Conservation (phyloP, 768 basidiomycete genomes). For the Mrakia frigida region DNA sequence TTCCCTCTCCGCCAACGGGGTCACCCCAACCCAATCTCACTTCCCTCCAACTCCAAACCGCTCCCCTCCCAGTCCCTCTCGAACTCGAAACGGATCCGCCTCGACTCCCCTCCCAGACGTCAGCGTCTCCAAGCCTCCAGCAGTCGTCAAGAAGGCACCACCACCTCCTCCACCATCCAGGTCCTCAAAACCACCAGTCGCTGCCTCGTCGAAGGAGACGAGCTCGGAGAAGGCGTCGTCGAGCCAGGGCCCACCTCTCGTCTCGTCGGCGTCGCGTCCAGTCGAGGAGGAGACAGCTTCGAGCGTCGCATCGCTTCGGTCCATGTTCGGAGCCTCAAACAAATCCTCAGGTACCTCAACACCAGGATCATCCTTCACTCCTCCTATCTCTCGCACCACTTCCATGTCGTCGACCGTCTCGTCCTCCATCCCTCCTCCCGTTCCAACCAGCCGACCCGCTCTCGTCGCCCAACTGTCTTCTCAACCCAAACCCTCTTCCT, state of each 20-base stretch:
- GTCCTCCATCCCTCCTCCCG: neutral
- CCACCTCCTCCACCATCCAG: constrained; percentile 7
- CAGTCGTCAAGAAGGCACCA: constrained; percentile 6
- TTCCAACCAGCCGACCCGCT: neutral
- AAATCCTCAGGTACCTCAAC: neutral
- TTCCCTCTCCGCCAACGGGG: neutral
- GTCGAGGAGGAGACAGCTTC: neutral
- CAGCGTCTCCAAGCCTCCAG: neutral
- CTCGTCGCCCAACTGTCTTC: neutral
- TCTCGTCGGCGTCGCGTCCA: neutral
- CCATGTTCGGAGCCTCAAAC: neutral
- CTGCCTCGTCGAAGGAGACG: neutral
- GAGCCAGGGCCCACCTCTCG: neutral
- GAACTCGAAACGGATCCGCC: neutral
- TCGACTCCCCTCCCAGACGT: neutral
- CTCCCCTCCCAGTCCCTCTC: neutral
- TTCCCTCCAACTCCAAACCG: neutral
- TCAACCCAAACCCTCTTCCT: neutral
- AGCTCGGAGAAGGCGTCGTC: neutral
- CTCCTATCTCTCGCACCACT: neutral
- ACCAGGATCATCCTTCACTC: neutral
- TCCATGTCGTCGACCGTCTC: neutral
- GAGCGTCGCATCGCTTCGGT: constrained; percentile 7
- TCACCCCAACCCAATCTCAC: neutral
- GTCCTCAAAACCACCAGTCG: neutral